These are phyloP conservation scores for Vigna hirtella DNA, from an alignment of 306 rosid species.

Conservation along the genomic window DNA sequence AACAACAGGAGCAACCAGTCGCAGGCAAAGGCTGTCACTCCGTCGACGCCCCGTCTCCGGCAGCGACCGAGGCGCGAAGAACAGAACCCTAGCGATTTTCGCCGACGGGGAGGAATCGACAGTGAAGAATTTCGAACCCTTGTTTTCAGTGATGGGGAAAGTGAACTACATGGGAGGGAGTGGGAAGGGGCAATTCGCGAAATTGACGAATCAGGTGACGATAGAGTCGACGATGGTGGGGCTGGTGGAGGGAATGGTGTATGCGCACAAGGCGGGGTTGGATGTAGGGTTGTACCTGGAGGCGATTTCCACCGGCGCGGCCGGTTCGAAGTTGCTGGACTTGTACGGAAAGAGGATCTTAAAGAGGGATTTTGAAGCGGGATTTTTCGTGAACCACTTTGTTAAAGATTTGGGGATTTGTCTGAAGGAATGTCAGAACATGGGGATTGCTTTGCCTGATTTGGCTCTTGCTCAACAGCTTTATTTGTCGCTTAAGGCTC, in stretches of 20 bases:
- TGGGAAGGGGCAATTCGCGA: slow-evolving; percentile 92
- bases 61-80: slow-evolving; percentile 83
- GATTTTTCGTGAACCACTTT: slow-evolving; percentile 69
- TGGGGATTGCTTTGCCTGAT: slow-evolving; percentile 85
- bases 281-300: slow-evolving; percentile 67
- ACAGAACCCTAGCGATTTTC: slow-evolving; percentile 74
- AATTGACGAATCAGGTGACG: slow-evolving; percentile 80
- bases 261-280: slow-evolving; percentile 81
- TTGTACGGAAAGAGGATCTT: slow-evolving; percentile 66
- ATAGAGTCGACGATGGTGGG: slow-evolving; percentile 88
- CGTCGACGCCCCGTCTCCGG: slow-evolving; percentile 88
- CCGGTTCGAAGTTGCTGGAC: slow-evolving; percentile 74
- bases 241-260: slow-evolving; percentile 84
- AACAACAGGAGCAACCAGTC: slow-evolving; percentile 34
- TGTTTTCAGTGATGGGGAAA: slow-evolving; percentile 69
- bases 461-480: slow-evolving; percentile 91
- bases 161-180: slow-evolving; percentile 85
- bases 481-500: slow-evolving; percentile 76
- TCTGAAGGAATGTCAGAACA: slow-evolving; percentile 80
- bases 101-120: slow-evolving; percentile 71
- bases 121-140: slow-evolving; percentile 46
- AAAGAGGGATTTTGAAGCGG: slow-evolving; percentile 80
- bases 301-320: slow-evolving; percentile 79
- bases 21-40: slow-evolving; percentile 60
- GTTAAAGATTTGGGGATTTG: slow-evolving; percentile 54